Evolutionary conservation across 257 asterid genomes (phyloP).

Genomic region (Salvia splendens): DNA sequence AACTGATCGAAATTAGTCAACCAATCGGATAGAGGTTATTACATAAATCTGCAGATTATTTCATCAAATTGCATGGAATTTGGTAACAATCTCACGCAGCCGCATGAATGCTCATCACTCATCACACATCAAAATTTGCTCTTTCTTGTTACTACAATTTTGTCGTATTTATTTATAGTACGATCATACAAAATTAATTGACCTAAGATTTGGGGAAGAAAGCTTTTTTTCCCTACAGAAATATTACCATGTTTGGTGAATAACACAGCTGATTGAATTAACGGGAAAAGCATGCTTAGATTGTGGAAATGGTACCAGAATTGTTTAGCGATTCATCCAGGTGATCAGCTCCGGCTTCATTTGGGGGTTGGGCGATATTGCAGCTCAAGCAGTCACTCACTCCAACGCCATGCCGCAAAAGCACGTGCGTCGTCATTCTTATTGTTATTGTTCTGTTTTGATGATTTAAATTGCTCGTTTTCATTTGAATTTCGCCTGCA

Average conservation of each 20-base stretch:
- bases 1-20: too few relatives aligned
- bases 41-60: too few relatives aligned
- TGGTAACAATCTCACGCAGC: too few relatives aligned
- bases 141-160: too few relatives aligned
- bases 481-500: background rate
- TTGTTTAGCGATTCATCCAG: constrained; percentile 73
- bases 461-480: constrained; percentile 6
- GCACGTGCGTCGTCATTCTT: constrained; percentile 1
- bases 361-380: constrained; percentile 82
- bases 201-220: too few relatives aligned
- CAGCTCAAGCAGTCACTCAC: constrained; percentile 76
- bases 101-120: too few relatives aligned
- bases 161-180: too few relatives aligned
- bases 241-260: background rate
- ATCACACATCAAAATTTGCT: too few relatives aligned
- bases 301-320: constrained; percentile 84
- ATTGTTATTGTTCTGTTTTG: background rate
- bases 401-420: constrained; percentile 45
- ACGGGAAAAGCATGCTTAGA: constrained; percentile 49
- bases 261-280: background rate
- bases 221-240: too few relatives aligned
- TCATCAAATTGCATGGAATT: too few relatives aligned
- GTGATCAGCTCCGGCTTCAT: constrained; percentile 78
- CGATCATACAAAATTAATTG: too few relatives aligned
- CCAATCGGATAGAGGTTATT: too few relatives aligned